These are phyloP conservation scores for Wickerhamomyces chaumierensis DNA, from an alignment of 805 yeast genomes.

Conservation along the genomic window DNA sequence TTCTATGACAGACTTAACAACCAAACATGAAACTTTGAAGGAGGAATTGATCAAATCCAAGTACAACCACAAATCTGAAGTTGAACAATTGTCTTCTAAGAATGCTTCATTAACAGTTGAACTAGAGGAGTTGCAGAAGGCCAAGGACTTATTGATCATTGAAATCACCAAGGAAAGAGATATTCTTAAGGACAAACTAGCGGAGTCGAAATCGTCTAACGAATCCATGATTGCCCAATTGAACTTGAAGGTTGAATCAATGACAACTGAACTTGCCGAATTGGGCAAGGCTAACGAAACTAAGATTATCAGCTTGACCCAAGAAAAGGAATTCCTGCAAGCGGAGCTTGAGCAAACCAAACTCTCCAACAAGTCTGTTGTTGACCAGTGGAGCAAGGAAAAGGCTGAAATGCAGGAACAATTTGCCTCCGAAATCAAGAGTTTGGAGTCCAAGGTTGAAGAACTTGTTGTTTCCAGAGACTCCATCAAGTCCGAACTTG, in stretches of 20 bases:
- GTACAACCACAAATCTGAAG: neutral
- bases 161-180: neutral
- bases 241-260: neutral
- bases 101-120: too few relatives aligned
- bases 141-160: too few relatives aligned
- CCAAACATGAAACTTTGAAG: neutral
- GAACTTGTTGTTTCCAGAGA: slow-evolving; percentile 7
- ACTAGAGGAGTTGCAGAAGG: too few relatives aligned
- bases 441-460: neutral
- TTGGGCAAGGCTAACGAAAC: neutral
- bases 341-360: neutral
- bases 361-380: neutral
- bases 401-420: neutral
- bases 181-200: neutral
- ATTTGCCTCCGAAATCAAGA: neutral
- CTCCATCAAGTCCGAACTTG: slow-evolving; percentile 8
- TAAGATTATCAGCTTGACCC: neutral
- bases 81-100: neutral
- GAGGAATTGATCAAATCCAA: neutral
- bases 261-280: neutral
- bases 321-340: neutral
- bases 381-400: neutral
- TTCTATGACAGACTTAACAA: too few relatives aligned
- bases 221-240: neutral
- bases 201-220: neutral